Evolutionary conservation across 1,284 basidiomycete genomes (phyloP).

Genomic region (Acaromyces ingoldii): DNA sequence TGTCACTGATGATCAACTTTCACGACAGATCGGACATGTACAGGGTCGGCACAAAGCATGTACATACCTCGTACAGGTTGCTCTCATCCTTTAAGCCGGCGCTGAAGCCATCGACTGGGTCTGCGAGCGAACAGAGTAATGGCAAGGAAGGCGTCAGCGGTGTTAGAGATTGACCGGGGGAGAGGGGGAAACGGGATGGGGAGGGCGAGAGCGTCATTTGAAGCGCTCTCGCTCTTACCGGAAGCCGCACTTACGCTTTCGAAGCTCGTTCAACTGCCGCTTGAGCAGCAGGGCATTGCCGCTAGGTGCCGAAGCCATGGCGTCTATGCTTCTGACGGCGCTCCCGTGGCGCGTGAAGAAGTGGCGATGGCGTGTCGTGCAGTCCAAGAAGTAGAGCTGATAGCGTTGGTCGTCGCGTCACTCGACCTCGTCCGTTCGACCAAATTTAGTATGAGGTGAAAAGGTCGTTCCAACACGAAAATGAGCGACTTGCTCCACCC

Average conservation of each 20-base stretch:
- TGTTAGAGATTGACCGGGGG: no score
- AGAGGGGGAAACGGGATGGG: no score
- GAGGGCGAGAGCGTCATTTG: no score
- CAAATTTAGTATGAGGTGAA: no score
- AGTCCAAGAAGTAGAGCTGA: no score
- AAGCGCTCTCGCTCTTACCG: background rate
- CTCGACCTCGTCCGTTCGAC: no score
- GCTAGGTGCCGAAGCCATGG: slow-evolving; percentile 41
- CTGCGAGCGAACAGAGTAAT: slow-evolving; percentile 5
- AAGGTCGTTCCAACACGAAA: background rate
- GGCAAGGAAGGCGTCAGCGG: background rate
- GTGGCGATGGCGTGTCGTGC: background rate
- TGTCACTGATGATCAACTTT: background rate
- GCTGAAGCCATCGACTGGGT: slow-evolving; percentile 50
- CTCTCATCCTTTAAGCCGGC: slow-evolving; percentile 50
- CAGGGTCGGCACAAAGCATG: background rate
- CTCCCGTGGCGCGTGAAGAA: no score
- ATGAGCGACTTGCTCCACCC: no score
- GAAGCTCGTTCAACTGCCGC: slow-evolving; percentile 47
- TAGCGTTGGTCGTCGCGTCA: no score
- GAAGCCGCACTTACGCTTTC: slow-evolving; percentile 30
- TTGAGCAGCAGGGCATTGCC: slow-evolving; percentile 48
- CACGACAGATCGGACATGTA: background rate
- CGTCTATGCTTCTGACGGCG: background rate
- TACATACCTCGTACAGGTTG: slow-evolving; percentile 42